Evolutionary conservation across 108 stramenopile species (phyloP).

Genomic region (Skeletonema potamos): DNA sequence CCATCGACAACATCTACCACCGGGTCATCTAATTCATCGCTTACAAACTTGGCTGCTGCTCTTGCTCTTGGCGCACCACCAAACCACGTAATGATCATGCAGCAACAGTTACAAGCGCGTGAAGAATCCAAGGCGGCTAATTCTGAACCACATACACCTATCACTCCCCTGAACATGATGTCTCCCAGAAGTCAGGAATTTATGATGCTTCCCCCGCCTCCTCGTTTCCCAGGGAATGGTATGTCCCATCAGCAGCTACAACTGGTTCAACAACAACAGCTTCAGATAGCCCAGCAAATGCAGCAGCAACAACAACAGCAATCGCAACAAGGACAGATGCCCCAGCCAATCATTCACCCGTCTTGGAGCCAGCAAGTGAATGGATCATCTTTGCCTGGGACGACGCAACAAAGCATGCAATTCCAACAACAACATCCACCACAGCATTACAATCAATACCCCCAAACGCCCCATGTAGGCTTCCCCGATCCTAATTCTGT

Average conservation of each 20-base stretch:
- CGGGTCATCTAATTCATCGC: constrained; percentile 44
- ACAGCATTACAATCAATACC: constrained; percentile 9
- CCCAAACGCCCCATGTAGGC: constrained; percentile 4
- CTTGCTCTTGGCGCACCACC: constrained; percentile 54
- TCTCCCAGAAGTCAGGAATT: constrained; percentile 54
- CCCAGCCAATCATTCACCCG: constrained; percentile 10
- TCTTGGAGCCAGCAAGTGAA: neutral
- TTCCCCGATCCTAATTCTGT: constrained; percentile 20
- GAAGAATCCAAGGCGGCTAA: constrained; percentile 1
- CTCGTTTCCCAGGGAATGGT: constrained; percentile 34
- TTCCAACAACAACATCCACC: constrained; percentile 14
- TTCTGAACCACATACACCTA: constrained; percentile 49
- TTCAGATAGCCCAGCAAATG: constrained; percentile 8
- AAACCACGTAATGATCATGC: constrained; percentile 36
- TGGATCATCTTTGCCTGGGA: neutral
- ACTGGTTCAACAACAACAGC: constrained; percentile 13
- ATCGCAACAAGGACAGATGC: constrained; percentile 6
- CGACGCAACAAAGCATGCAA: constrained; percentile 2
- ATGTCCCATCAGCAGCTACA: constrained; percentile 1
- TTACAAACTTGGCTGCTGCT: constrained; percentile 51
- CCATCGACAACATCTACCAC: constrained; percentile 30
- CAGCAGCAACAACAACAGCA: constrained; percentile 27
- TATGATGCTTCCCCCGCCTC: constrained; percentile 75
- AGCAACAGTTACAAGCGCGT: constrained; percentile 29
- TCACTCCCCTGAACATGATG: constrained; percentile 73